Conservation (phyloP, 352 stramenopile genomes). For the Pythium sp. region DNA sequence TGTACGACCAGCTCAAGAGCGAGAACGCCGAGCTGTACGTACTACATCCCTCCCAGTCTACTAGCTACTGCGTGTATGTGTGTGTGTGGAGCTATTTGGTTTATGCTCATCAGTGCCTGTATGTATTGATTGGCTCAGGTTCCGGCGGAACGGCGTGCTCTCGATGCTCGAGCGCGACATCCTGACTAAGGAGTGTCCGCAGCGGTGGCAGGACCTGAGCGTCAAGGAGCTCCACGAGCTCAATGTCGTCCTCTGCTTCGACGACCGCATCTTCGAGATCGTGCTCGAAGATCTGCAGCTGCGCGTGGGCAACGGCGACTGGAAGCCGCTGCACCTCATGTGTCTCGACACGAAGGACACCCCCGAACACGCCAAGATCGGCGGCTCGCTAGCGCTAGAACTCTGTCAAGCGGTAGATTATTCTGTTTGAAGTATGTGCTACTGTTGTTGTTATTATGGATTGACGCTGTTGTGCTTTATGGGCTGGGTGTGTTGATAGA, state of each 20-base stretch:
- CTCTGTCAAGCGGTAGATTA: conserved; percentile 58
- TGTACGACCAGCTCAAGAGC: conserved; percentile 80
- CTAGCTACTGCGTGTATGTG: no score
- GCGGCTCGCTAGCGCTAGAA: conserved; percentile 73
- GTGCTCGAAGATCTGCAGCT: conserved; percentile 80
- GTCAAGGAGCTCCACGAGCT: conserved; percentile 68
- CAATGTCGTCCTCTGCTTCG: conserved; percentile 89
- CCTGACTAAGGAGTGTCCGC: conserved; percentile 78
- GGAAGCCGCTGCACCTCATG: conserved; percentile 74
- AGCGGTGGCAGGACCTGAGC: conserved; percentile 84
- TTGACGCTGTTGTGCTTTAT: not conserved
- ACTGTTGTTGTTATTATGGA: not conserved
- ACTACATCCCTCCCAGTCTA: not conserved
- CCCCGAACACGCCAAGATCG: conserved; percentile 81
- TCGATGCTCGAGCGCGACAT: conserved; percentile 89
- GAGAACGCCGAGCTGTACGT: conserved; percentile 70
- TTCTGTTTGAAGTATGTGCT: not conserved
- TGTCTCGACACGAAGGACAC: conserved; percentile 89
- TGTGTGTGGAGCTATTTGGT: no score
- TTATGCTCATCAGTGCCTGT: not conserved
- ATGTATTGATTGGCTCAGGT: conserved; percentile 32
- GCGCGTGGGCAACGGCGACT: conserved; percentile 43
- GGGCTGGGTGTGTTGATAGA: conserved; percentile 26
- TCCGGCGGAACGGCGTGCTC: conserved; percentile 79
- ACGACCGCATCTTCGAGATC: conserved; percentile 88